Percentiles rank a stretch among this genome's conserved stretches.
Conservation (phyloP, 2,329 filamentous ascomycete genomes). For the Paecilomyces fulvus region DNA sequence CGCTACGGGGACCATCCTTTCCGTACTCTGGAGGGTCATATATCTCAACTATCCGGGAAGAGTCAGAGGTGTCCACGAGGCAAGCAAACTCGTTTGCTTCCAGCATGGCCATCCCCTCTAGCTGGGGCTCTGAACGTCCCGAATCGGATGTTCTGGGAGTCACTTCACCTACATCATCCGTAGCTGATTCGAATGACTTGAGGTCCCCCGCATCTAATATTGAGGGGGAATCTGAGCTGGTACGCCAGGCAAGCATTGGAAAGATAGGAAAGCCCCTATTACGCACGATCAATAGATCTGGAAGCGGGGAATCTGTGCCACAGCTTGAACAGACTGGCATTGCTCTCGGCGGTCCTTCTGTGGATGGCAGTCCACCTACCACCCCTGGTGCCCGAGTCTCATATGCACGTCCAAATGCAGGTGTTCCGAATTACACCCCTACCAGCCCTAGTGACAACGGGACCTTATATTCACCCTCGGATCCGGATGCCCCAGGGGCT, state of each 20-base stretch:
- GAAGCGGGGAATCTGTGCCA: slow-evolving; percentile 1
- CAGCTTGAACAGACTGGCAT: background rate
- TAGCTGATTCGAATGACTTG: slow-evolving; percentile 6
- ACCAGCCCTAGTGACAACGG: background rate
- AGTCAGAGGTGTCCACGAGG: slow-evolving; percentile 48
- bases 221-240: slow-evolving; percentile 15
- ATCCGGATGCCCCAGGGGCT: background rate
- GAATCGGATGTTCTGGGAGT: slow-evolving; percentile 38
- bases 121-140: slow-evolving; percentile 48
- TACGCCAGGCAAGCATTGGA: slow-evolving; percentile 19
- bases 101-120: slow-evolving; percentile 62
- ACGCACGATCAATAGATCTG: slow-evolving; percentile 18
- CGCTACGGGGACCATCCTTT: slow-evolving; percentile 24
- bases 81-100: slow-evolving; percentile 57
- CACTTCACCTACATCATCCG: slow-evolving; percentile 6
- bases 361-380: slow-evolving; percentile 11
- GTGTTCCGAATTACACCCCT: background rate
- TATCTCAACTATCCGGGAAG: slow-evolving; percentile 69
- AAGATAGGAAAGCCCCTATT: slow-evolving; percentile 22
- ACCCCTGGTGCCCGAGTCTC: background rate
- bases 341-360: slow-evolving; percentile 11
- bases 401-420: background rate
- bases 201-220: slow-evolving; percentile 5
- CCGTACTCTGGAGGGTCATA: slow-evolving; percentile 55
- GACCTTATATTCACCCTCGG: background rate